Evolutionary conservation across 1,284 basidiomycete genomes (phyloP).

Genomic region (Sutorius eximius): DNA sequence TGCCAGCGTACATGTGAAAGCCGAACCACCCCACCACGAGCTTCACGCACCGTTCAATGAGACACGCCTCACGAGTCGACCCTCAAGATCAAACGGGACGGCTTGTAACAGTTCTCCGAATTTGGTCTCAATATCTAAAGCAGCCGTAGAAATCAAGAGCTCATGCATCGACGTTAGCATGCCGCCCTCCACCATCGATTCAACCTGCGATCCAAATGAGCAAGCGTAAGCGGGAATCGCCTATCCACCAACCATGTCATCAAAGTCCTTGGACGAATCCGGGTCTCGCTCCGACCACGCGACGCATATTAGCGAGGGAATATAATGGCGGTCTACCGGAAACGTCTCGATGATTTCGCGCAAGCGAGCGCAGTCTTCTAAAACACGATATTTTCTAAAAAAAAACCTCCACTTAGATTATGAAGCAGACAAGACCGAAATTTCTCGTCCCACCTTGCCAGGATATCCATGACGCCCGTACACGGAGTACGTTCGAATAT

Average conservation of each 20-base stretch:
- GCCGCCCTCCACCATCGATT: conserved; percentile 45
- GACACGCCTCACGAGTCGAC: conserved; percentile 49
- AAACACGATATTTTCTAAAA: conserved; percentile 62
- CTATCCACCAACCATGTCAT: conserved; percentile 46
- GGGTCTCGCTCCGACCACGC: conserved; percentile 53
- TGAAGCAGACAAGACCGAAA: neutral
- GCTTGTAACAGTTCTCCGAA: conserved; percentile 43
- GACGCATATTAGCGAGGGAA: conserved; percentile 58
- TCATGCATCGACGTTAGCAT: conserved; percentile 44
- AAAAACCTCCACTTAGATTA: neutral
- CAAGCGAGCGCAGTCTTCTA: conserved; percentile 70
- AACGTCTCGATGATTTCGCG: conserved; percentile 59
- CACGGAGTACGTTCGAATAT: conserved; percentile 70
- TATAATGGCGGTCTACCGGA: conserved; percentile 53
- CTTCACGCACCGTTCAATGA: conserved; percentile 47
- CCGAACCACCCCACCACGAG: neutral
- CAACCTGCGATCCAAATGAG: conserved; percentile 38
- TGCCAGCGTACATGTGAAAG: conserved; percentile 20
- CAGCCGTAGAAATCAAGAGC: conserved; percentile 49
- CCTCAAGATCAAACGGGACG: conserved; percentile 54
- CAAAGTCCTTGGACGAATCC: conserved; percentile 43
- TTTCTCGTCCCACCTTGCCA: conserved; percentile 53
- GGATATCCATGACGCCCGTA: conserved; percentile 56
- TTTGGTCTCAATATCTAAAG: conserved; percentile 56
- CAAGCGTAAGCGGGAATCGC: neutral